Evolutionary conservation across 345 rosid species (phyloP), one percentile per base, ranked within the genome.

Genomic region (Geranium rotundifolium): DNA sequence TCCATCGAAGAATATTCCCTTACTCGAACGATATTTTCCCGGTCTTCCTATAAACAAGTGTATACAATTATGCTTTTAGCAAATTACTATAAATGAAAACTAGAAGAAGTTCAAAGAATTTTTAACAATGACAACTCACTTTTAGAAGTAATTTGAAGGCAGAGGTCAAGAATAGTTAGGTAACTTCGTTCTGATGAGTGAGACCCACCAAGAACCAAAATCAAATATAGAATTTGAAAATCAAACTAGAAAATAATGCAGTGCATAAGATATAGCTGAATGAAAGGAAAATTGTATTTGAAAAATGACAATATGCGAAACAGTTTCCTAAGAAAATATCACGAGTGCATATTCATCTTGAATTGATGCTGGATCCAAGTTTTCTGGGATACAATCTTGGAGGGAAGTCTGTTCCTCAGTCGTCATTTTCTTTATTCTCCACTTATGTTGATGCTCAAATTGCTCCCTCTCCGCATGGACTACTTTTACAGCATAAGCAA

Each of bases 281-380:
- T 41, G 50, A 9, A 5, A 41, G 50, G 50, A 41, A 4, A 41
- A 9, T 1, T 5, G 10, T 4, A 41, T 41, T 41, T 5, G 29
- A 52, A 46, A 19, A 16, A 7, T 27, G 66, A 91, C 87, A 63
- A 91, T 89, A 72, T 91, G 96, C 27, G 98, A 81, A 52, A 91
- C 98, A 17, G 98, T 89, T 76, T 92, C 95, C 67, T 92, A 97
- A 70, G 95, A 82, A 76, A 92, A 87, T 61, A 89, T 80, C 5
- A 92, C 97, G 3, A 97, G 98, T 7, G 97, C 97, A 63, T 92
- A 92, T 82, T 90, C 99, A 66, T 87, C 96, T 79, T 81, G 90
- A 68, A 79, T 57, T 18, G 97, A 97, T 57, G 95, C 91, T 63
- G 96, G 95, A 69, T 88, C 90, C 66, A 93, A 81, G 46, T 86